phyloP scores from a whole-genome alignment of 768 basidiomycete genomes.

The Obba rivulosa region DNA sequence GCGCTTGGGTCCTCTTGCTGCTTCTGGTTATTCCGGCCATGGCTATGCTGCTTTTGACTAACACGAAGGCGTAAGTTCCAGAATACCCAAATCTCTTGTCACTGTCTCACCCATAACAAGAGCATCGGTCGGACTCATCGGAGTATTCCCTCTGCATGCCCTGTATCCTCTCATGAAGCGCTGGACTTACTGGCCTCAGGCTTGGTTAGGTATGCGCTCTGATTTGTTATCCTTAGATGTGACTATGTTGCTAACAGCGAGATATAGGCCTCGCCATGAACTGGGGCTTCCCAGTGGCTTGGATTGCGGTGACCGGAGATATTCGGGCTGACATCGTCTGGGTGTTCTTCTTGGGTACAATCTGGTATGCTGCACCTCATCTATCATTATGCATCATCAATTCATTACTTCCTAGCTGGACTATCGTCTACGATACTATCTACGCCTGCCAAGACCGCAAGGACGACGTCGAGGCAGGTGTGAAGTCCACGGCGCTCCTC shows the following conservation, averaged over 20 bases:
- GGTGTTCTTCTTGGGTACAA: slow-evolving; percentile 13
- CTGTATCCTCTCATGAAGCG: slow-evolving; percentile 51
- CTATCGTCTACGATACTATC: slow-evolving; percentile 54
- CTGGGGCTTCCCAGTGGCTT: slow-evolving; percentile 44
- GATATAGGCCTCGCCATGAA: slow-evolving; percentile 42
- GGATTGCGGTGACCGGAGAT: slow-evolving; percentile 34
- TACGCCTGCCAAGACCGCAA: slow-evolving; percentile 77
- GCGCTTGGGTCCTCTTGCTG: slow-evolving; percentile 23
- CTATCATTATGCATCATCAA: slow-evolving; percentile 18
- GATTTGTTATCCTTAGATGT: neutral
- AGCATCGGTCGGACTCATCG: slow-evolving; percentile 8
- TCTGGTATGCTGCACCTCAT: slow-evolving; percentile 21
- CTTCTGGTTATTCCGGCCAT: slow-evolving; percentile 13
- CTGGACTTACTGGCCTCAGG: slow-evolving; percentile 55
- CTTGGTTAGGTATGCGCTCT: slow-evolving; percentile 43
- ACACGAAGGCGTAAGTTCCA: slow-evolving; percentile 12
- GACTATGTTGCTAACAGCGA: neutral
- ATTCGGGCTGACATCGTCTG: slow-evolving; percentile 20
- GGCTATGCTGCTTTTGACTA: slow-evolving; percentile 9
- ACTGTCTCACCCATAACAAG: neutral
- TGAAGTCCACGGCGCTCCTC: slow-evolving; percentile 71
- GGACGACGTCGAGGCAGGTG: slow-evolving; percentile 68
- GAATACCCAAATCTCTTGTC: neutral
- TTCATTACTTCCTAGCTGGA: slow-evolving; percentile 27
- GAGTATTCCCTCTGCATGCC: slow-evolving; percentile 12